phyloP scores from a whole-genome alignment of 148 eudicot genomes.

The Silene conica region DNA sequence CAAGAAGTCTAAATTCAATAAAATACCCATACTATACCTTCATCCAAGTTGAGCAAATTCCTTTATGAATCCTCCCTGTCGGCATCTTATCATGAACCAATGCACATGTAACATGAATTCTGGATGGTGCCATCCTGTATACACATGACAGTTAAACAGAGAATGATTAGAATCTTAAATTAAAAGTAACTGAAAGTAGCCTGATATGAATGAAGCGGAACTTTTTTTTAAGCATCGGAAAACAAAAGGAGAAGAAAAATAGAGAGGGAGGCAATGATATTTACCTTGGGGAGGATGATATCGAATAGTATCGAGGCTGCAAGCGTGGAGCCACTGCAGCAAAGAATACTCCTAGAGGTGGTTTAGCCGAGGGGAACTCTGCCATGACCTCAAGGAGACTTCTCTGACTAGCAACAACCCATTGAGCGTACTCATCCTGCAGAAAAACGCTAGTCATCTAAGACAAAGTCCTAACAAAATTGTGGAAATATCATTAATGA shows the following conservation, averaged over 20 bases:
- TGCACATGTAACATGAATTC: slow-evolving; percentile 94
- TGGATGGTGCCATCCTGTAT: slow-evolving; percentile 72
- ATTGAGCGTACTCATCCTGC: slow-evolving; percentile 91
- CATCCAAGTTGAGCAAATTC: slow-evolving; percentile 99
- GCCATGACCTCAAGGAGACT: slow-evolving; percentile 94
- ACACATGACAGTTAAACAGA: slow-evolving; percentile 8
- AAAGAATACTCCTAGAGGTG: slow-evolving; percentile 95
- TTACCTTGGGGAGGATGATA: slow-evolving; percentile 89
- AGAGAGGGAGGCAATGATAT: background rate
- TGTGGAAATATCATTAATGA: background rate
- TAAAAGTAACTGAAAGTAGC: background rate
- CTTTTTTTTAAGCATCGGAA: background rate
- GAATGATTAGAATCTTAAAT: background rate
- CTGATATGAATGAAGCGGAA: background rate
- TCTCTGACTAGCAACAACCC: slow-evolving; percentile 81
- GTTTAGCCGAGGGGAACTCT: slow-evolving; percentile 87
- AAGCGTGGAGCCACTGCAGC: slow-evolving; percentile 89
- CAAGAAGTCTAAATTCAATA: too few species aligned
- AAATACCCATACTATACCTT: slow-evolving; percentile 35
- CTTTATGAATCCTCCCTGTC: slow-evolving; percentile 85
- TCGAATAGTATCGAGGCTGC: slow-evolving; percentile 94
- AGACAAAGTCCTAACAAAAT: background rate
- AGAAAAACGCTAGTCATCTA: slow-evolving; percentile 11
- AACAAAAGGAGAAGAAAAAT: background rate
- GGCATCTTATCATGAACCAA: slow-evolving; percentile 80